These are phyloP conservation scores for Mimosa bimucronata DNA, from an alignment of 306 rosid species.

Conservation along the genomic window DNA sequence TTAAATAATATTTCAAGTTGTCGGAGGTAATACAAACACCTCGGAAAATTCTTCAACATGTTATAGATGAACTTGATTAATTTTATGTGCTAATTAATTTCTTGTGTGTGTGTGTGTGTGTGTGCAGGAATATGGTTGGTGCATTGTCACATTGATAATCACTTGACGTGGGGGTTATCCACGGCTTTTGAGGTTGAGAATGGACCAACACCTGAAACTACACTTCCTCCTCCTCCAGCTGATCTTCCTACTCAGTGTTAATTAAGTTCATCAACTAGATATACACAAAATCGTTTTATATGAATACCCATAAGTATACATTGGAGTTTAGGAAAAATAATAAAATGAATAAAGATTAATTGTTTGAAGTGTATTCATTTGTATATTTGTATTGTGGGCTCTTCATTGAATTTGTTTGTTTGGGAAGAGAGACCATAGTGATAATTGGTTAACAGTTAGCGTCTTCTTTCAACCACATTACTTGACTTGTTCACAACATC, in stretches of 20 bases:
- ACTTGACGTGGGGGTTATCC: slow-evolving; percentile 55
- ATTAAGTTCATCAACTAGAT: not conserved
- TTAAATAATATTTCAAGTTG: too few relatives aligned
- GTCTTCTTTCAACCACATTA: slow-evolving; percentile 8
- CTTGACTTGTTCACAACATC: not conserved
- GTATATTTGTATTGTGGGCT: not conserved
- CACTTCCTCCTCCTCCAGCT: slow-evolving; percentile 56
- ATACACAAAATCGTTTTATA: not conserved
- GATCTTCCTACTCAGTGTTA: slow-evolving; percentile 58
- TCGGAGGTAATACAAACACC: too few relatives aligned
- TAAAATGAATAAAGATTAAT: not conserved
- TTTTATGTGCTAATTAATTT: not conserved
- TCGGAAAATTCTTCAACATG: too few relatives aligned
- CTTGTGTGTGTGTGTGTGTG: not conserved
- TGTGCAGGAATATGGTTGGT: slow-evolving; percentile 57
- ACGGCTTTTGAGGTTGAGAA: slow-evolving; percentile 45
- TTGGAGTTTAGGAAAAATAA: not conserved
- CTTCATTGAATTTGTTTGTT: not conserved
- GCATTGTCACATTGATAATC: slow-evolving; percentile 59
- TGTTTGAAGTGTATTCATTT: not conserved
- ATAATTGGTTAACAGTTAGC: not conserved
- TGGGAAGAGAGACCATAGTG: not conserved
- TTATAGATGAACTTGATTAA: too few relatives aligned
- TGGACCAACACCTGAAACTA: slow-evolving; percentile 25
- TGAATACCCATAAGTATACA: not conserved